These are phyloP conservation scores for Rauvolfia tetraphylla DNA, from an alignment of 257 asterid genomes.

Conservation along the genomic window DNA sequence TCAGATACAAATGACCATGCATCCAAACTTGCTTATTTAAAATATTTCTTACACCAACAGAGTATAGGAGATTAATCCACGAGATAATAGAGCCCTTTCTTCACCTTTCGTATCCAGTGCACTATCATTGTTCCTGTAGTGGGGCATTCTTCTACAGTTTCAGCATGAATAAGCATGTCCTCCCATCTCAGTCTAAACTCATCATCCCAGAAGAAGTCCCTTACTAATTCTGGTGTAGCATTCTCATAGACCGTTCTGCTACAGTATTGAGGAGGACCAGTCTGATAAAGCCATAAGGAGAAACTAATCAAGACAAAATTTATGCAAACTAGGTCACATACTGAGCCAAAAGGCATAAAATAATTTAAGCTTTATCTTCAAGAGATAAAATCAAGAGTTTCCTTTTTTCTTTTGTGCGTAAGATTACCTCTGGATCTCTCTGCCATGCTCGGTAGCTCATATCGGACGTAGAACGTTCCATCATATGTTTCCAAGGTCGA, in stretches of 20 bases:
- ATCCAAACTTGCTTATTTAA: not conserved
- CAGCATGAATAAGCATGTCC: conserved; percentile 71
- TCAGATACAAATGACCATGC: not conserved
- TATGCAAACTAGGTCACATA: not conserved
- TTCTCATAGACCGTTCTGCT: conserved; percentile 92
- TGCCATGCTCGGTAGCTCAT: conserved; percentile 98
- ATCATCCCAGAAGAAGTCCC: conserved; percentile 98
- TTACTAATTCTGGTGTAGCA: conserved; percentile 78
- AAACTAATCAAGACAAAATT: not conserved
- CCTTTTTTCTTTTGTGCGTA: not conserved
- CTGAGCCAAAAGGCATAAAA: not conserved
- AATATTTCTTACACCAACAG: not conserved
- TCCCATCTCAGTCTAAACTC: conserved; percentile 90
- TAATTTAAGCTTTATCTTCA: not conserved
- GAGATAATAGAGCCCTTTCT: conserved; percentile 7
- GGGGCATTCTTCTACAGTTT: conserved; percentile 72
- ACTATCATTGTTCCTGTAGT: conserved; percentile 75
- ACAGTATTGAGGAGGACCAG: conserved; percentile 87
- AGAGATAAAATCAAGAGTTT: not conserved
- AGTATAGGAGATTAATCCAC: not conserved
- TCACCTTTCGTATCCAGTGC: conserved; percentile 89
- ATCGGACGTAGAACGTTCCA: conserved; percentile 64
- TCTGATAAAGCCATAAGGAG: conserved; percentile 32
- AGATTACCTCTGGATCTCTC: conserved; percentile 70
- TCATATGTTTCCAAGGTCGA: conserved; percentile 83